Percentiles rank a stretch among this genome's conserved stretches.
Conservation (phyloP, 2,329 filamentous ascomycete species). For the Dryadomyces quercivorus region DNA sequence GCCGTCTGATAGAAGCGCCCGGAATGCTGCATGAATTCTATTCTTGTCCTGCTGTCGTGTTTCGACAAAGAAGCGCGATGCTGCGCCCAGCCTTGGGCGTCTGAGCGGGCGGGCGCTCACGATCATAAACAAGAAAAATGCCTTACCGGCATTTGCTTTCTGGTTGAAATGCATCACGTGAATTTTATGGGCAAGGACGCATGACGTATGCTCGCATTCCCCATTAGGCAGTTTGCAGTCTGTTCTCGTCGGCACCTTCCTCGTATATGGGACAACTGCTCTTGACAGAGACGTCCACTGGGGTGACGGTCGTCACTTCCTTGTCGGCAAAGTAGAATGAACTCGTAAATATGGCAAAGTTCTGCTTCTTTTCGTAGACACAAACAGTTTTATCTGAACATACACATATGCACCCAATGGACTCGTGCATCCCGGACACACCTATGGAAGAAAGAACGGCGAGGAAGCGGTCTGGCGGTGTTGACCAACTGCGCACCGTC, state of each 20-base stretch:
- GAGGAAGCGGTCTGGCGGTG: not conserved
- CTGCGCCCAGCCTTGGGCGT: no score
- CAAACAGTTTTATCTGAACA: not conserved
- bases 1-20: not conserved
- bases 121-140: no score
- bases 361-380: not conserved
- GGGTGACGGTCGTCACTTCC: not conserved
- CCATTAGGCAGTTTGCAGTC: no score
- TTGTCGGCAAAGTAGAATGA: not conserved
- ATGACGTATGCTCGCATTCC: no score
- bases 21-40: not conserved
- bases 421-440: slow-evolving; percentile 4
- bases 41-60: not conserved
- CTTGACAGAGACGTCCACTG: no score
- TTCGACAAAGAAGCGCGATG: not conserved
- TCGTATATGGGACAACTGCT: no score
- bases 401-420: not conserved
- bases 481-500: not conserved
- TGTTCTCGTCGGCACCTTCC: not conserved
- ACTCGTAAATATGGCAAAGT: not conserved
- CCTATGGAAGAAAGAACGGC: not conserved
- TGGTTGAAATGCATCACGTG: no score
- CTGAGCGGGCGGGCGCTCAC: no score
- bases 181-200: no score
- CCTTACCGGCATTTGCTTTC: no score